These are phyloP conservation scores for Starmerella roubikii DNA, from an alignment of 805 yeast genomes.

Conservation along the genomic window DNA sequence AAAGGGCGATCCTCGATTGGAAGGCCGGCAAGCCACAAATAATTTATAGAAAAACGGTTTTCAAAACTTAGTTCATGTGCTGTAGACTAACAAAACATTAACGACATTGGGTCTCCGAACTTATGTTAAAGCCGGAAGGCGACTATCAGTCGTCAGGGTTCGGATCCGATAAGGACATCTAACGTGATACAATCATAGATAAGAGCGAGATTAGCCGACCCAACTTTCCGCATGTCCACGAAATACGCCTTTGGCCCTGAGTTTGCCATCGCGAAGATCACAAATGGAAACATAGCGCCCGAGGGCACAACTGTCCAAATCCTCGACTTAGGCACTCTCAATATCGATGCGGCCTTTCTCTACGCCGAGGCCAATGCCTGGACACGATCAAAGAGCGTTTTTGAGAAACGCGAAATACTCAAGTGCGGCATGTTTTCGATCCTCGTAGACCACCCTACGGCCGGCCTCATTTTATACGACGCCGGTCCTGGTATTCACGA, in stretches of 20 bases:
- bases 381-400: neutral
- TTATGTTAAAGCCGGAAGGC: too few relatives aligned
- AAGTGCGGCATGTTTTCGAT: neutral
- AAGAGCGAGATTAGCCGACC: too few relatives aligned
- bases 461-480: neutral
- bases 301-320: neutral
- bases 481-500: neutral
- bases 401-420: neutral
- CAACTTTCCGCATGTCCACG: neutral
- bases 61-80: too few relatives aligned
- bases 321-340: neutral
- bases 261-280: neutral
- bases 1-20: too few relatives aligned
- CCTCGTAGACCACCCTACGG: neutral
- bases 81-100: too few relatives aligned
- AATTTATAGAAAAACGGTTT: too few relatives aligned
- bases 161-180: too few relatives aligned
- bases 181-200: too few relatives aligned
- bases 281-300: neutral
- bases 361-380: neutral
- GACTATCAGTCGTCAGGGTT: too few relatives aligned
- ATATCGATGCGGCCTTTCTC: neutral
- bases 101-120: too few relatives aligned
- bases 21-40: too few relatives aligned
- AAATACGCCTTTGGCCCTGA: neutral